A percentile compares a stretch with the other conserved stretches of the same genome.
Evolutionary conservation across 306 rosid genomes (phyloP).

Genomic region (Prunus campanulata): DNA sequence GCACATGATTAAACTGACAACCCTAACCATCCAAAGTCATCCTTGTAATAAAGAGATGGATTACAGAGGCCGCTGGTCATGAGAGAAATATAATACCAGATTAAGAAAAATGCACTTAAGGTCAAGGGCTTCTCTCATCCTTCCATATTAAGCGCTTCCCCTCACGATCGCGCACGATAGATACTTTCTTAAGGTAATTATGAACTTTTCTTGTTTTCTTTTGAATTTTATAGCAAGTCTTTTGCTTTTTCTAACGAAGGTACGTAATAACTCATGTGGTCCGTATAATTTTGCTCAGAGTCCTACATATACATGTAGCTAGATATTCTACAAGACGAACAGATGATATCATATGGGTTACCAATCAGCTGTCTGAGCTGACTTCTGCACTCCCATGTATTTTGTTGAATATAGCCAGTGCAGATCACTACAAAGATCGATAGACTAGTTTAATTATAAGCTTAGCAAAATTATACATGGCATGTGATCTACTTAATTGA

Average conservation of each 20-base stretch:
- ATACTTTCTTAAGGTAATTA: background rate
- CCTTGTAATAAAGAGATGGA: background rate
- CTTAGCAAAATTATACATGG: background rate
- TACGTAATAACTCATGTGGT: background rate
- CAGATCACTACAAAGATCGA: too few species aligned
- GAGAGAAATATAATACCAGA: background rate
- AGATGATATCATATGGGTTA: background rate
- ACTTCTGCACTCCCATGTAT: background rate
- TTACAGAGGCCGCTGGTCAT: background rate
- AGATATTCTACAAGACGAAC: background rate
- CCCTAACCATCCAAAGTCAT: background rate
- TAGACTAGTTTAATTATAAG: background rate
- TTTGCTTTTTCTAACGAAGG: background rate
- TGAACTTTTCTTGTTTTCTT: background rate
- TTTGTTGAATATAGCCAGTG: too few species aligned
- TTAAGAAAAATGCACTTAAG: background rate
- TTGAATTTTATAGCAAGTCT: background rate
- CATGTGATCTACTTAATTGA: conserved; percentile 5
- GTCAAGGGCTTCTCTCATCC: background rate
- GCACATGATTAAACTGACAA: conserved; percentile 69
- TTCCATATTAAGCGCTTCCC: background rate
- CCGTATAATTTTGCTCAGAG: background rate
- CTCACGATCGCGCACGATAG: background rate
- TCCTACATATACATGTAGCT: background rate
- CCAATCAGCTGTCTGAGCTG: background rate